phyloP scores from a whole-genome alignment of 805 yeast species.

The Wickerhamiella azymoides region DNA sequence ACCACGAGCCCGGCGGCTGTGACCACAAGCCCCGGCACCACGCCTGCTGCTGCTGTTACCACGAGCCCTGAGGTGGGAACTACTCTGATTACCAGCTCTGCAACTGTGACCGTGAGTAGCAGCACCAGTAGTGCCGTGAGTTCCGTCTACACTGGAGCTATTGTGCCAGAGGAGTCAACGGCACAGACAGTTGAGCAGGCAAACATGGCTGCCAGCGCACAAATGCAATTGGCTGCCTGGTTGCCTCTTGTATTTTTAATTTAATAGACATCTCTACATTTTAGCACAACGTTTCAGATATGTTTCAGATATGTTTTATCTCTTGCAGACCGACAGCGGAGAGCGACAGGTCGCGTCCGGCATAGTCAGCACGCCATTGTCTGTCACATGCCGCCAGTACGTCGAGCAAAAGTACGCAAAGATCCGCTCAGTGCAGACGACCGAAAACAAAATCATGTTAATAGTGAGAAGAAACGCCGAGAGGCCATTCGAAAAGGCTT shows the following conservation, averaged over 20 bases:
- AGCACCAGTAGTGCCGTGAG: not conserved
- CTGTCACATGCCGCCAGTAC: slow-evolving; percentile 9
- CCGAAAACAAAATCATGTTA: slow-evolving; percentile 44
- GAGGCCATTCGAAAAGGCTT: slow-evolving; percentile 74
- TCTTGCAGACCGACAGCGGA: not conserved
- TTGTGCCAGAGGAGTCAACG: not conserved
- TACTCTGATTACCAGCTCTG: too few relatives aligned
- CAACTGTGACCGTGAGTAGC: too few relatives aligned
- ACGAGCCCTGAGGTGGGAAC: too few relatives aligned
- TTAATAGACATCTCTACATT: not conserved
- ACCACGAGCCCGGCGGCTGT: not conserved
- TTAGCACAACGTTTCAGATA: not conserved
- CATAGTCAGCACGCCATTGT: not conserved
- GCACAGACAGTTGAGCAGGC: not conserved
- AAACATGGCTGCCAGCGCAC: not conserved
- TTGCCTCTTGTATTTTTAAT: not conserved
- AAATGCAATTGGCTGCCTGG: not conserved
- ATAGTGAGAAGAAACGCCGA: slow-evolving; percentile 76
- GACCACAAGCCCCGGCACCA: not conserved
- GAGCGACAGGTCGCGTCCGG: too few relatives aligned
- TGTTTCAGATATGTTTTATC: not conserved
- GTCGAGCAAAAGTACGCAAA: not conserved
- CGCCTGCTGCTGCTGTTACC: too few relatives aligned
- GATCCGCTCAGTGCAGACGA: slow-evolving; percentile 4
- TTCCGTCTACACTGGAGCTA: not conserved